Conservation (phyloP, 1,139 yeast species). For the Casaregolazyma lundiana region DNA sequence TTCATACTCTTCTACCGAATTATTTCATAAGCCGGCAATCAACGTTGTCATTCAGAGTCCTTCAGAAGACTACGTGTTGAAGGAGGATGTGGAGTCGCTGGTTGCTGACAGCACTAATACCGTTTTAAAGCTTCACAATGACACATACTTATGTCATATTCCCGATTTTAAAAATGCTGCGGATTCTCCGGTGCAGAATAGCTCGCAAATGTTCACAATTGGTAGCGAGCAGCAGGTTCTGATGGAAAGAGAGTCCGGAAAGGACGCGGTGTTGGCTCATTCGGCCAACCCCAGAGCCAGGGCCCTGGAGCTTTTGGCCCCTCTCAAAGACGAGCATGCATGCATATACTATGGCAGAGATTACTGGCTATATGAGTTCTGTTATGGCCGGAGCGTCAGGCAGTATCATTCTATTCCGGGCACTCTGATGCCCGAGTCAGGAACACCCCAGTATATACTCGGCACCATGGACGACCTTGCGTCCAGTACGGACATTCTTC, state of each 20-base stretch:
- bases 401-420: constrained; percentile 47
- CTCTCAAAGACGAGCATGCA: constrained; percentile 24
- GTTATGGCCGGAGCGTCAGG: constrained; percentile 50
- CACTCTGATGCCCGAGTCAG: constrained; percentile 35
- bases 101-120: constrained; percentile 4
- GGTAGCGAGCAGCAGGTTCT: neutral
- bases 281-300: constrained; percentile 14
- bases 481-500: neutral
- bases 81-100: constrained; percentile 3
- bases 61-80: constrained; percentile 8
- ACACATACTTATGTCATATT: constrained; percentile 12
- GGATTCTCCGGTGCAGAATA: neutral
- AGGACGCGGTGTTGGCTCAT: constrained; percentile 24
- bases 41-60: constrained; percentile 12
- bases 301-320: constrained; percentile 11
- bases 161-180: neutral
- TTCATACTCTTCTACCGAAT: constrained; percentile 12
- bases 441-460: constrained; percentile 41
- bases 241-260: neutral
- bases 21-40: constrained; percentile 20
- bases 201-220: neutral
- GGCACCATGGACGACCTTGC: constrained; percentile 31
- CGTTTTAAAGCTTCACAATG: constrained; percentile 5
- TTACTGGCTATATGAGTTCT: constrained; percentile 63
- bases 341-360: constrained; percentile 40